Percentiles rank a stretch among this genome's conserved stretches.
Evolutionary conservation across 331 rosid species (phyloP).

Genomic region (Acacia pycnantha): DNA sequence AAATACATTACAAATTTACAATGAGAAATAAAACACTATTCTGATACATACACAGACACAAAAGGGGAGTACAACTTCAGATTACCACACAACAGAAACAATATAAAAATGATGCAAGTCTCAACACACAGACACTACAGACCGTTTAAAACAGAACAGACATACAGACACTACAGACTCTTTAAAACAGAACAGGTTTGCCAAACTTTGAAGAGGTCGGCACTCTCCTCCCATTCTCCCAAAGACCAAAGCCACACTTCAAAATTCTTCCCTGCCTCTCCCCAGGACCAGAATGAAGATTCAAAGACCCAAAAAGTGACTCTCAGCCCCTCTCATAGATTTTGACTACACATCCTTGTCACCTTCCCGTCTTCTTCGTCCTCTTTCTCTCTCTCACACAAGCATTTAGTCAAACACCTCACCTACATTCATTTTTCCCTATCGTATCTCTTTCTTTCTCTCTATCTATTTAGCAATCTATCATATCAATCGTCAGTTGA

Average conservation of each 20-base stretch:
- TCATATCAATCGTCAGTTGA: neutral
- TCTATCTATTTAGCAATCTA: neutral
- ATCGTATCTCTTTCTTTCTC: neutral
- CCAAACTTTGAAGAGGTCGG: neutral
- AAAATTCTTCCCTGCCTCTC: too few species aligned
- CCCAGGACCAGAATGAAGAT: too few species aligned
- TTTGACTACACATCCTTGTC: neutral
- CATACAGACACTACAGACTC: too few species aligned
- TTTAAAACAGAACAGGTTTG: too few species aligned
- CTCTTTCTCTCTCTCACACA: too few species aligned
- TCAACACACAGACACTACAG: neutral
- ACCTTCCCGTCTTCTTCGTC: neutral
- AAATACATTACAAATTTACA: too few species aligned
- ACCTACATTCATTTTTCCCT: neutral
- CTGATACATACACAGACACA: neutral
- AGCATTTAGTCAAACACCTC: slow-evolving; percentile 25
- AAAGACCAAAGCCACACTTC: too few species aligned
- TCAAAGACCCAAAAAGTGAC: too few species aligned
- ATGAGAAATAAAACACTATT: too few species aligned
- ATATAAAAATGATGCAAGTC: neutral
- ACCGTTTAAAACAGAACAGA: neutral
- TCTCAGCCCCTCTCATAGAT: slow-evolving; percentile 5
- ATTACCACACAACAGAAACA: neutral
- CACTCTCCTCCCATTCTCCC: too few species aligned
- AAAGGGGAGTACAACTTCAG: neutral